phyloP scores from a whole-genome alignment of 495 filamentous ascomycete species.

The Podospora anserina region DNA sequence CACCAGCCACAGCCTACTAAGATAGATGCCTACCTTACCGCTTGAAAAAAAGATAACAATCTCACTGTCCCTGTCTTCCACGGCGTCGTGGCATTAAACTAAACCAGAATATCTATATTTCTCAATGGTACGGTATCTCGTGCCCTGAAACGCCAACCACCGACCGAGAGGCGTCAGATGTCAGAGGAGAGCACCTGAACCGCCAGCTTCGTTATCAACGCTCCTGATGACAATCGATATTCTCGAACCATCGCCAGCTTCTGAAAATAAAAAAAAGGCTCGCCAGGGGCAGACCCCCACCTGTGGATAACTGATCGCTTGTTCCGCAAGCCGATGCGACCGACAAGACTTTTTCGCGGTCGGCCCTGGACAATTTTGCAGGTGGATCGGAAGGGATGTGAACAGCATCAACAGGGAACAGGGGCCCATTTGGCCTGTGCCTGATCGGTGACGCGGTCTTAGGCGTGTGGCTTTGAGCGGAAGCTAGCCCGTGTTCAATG shows the following conservation, averaged over 20 bases:
- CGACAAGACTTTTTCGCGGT: neutral
- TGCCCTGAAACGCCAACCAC: neutral
- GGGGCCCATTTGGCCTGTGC: slow-evolving; percentile 4
- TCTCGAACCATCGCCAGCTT: neutral
- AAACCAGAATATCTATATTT: neutral
- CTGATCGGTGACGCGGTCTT: slow-evolving; percentile 6
- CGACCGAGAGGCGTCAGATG: neutral
- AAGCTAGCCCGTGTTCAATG: neutral
- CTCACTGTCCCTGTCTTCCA: neutral
- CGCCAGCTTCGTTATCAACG: neutral
- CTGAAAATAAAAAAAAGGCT: neutral
- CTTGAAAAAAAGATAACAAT: neutral
- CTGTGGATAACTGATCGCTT: neutral
- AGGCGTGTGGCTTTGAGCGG: slow-evolving; percentile 7
- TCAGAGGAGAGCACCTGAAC: neutral
- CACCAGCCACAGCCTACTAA: neutral
- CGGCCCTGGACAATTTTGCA: slow-evolving; percentile 6
- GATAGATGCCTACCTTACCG: neutral
- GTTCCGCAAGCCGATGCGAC: neutral
- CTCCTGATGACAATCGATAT: neutral
- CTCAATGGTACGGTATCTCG: neutral
- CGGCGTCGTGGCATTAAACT: neutral
- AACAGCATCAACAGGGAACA: slow-evolving; percentile 8
- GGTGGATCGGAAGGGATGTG: slow-evolving; percentile 5
- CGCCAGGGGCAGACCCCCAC: slow-evolving; percentile 1